phyloP scores from a whole-genome alignment of 2,329 filamentous ascomycete species.

The Cercospora zeae-maydis region DNA sequence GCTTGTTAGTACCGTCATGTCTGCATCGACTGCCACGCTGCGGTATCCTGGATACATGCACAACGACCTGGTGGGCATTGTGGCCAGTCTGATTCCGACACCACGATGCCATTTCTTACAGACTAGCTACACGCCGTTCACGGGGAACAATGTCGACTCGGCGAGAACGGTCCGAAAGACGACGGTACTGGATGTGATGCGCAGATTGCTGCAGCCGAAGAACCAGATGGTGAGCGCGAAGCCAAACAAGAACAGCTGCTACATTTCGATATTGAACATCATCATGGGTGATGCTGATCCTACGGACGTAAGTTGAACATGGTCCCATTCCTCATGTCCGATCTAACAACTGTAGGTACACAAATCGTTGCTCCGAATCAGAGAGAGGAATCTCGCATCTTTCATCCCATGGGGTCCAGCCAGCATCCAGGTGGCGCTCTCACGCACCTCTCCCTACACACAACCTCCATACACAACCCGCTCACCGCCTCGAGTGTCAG shows the following conservation, averaged over 20 bases:
- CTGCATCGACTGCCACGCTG: constrained; percentile 91
- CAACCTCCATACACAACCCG: constrained; percentile 91
- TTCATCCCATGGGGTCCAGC: constrained; percentile 99
- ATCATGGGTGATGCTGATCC: constrained; percentile 98
- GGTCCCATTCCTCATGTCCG: background rate
- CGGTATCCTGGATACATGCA: constrained; percentile 99
- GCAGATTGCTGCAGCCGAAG: constrained; percentile 89
- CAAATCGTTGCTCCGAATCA: constrained; percentile 93
- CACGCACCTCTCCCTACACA: constrained; percentile 94
- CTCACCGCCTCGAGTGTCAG: constrained; percentile 81
- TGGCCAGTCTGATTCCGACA: constrained; percentile 92
- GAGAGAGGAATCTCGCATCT: constrained; percentile 86
- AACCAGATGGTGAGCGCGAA: constrained; percentile 98
- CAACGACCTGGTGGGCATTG: constrained; percentile 95
- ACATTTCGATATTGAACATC: constrained; percentile 97
- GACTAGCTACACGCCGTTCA: constrained; percentile 98
- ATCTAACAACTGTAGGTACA: constrained; percentile 57
- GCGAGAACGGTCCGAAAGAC: constrained; percentile 98
- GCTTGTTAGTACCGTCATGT: constrained; percentile 95
- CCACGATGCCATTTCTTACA: constrained; percentile 97
- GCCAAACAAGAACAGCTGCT: constrained; percentile 94
- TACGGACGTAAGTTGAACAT: constrained; percentile 62
- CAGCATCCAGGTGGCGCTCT: constrained; percentile 93
- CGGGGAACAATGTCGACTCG: constrained; percentile 90
- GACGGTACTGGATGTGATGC: constrained; percentile 96